A percentile compares a stretch with the other conserved stretches of the same genome.
phyloP scores from a whole-genome alignment of 768 basidiomycete species.

The Pisolithus orientalis region DNA sequence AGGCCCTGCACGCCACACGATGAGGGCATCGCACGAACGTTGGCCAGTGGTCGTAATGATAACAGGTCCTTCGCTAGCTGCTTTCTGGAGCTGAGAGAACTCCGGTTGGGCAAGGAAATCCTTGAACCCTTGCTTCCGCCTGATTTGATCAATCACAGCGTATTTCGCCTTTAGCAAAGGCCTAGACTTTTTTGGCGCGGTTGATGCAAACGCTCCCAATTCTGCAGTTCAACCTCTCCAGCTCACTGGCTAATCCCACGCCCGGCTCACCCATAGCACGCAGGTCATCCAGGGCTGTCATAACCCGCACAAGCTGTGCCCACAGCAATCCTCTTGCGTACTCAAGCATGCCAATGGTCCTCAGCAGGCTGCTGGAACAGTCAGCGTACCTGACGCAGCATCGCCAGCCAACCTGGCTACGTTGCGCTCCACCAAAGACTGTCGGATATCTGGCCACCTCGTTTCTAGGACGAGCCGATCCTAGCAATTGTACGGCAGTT shows the following conservation, averaged over 20 bases:
- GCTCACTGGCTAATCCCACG: slow-evolving; percentile 12
- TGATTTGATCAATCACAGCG: slow-evolving; percentile 21
- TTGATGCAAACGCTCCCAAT: slow-evolving; percentile 9
- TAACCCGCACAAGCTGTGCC: slow-evolving; percentile 25
- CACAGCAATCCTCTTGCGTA: slow-evolving; percentile 28
- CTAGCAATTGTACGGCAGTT: slow-evolving; percentile 19
- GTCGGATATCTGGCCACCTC: slow-evolving; percentile 15
- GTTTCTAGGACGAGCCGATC: slow-evolving; percentile 11
- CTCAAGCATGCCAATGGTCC: slow-evolving; percentile 28
- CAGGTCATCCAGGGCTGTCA: slow-evolving; percentile 22
- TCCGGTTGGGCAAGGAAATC: slow-evolving; percentile 21
- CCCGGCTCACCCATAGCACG: slow-evolving; percentile 15
- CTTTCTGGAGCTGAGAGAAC: slow-evolving; percentile 22
- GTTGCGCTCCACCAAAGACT: slow-evolving; percentile 8
- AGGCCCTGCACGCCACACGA: slow-evolving; percentile 6
- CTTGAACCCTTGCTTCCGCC: slow-evolving; percentile 26
- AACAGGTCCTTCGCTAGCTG: slow-evolving; percentile 29
- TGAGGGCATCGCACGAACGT: slow-evolving; percentile 18
- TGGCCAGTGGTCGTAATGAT: slow-evolving; percentile 27
- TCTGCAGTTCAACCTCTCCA: slow-evolving; percentile 14
- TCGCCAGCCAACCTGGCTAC: slow-evolving; percentile 16
- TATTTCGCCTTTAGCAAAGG: slow-evolving; percentile 22
- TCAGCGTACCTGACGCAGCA: slow-evolving; percentile 23
- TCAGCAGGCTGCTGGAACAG: slow-evolving; percentile 14
- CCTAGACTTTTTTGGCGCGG: slow-evolving; percentile 12